Evolutionary conservation across 2,329 filamentous ascomycete genomes (phyloP).

Genomic region (Arthrobotrys pseudoclavata): DNA sequence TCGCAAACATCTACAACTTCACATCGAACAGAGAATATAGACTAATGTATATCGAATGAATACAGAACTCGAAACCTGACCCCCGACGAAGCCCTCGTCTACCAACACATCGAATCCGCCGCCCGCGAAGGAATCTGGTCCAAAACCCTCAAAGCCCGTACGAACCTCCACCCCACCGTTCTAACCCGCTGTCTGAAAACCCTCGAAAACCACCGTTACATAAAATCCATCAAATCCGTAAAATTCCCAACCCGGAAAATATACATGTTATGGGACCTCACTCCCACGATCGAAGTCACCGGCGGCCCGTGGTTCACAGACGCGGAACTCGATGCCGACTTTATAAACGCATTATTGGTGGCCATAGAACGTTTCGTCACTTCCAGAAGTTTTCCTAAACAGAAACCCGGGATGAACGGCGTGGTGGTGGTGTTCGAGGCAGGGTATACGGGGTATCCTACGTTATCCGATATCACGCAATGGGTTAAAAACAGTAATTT

Average conservation of each 20-base stretch:
- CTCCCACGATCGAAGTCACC: constrained; percentile 88
- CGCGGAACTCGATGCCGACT: constrained; percentile 86
- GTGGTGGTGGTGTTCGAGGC: constrained; percentile 68
- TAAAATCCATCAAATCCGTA: constrained; percentile 87
- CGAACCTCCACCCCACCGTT: constrained; percentile 85
- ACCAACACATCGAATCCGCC: constrained; percentile 87
- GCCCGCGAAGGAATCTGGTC: constrained; percentile 91
- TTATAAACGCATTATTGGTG: constrained; percentile 82
- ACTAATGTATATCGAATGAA: neutral
- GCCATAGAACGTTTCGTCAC: constrained; percentile 82
- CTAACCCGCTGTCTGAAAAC: constrained; percentile 86
- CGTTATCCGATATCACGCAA: constrained; percentile 80
- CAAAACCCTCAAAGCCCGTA: constrained; percentile 82
- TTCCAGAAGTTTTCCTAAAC: constrained; percentile 75
- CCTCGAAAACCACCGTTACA: constrained; percentile 83
- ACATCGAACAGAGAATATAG: neutral
- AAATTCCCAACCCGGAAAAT: constrained; percentile 87
- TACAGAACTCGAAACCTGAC: constrained; percentile 66
- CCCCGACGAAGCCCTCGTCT: constrained; percentile 86
- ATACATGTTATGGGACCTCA: constrained; percentile 90
- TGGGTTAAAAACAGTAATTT: constrained; percentile 80
- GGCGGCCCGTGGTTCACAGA: constrained; percentile 96
- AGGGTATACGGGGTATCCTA: constrained; percentile 83
- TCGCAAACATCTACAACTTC: neutral
- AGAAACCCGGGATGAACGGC: constrained; percentile 55